phyloP scores from a whole-genome alignment of 768 basidiomycete genomes.

The Sarcomyxa edulis region DNA sequence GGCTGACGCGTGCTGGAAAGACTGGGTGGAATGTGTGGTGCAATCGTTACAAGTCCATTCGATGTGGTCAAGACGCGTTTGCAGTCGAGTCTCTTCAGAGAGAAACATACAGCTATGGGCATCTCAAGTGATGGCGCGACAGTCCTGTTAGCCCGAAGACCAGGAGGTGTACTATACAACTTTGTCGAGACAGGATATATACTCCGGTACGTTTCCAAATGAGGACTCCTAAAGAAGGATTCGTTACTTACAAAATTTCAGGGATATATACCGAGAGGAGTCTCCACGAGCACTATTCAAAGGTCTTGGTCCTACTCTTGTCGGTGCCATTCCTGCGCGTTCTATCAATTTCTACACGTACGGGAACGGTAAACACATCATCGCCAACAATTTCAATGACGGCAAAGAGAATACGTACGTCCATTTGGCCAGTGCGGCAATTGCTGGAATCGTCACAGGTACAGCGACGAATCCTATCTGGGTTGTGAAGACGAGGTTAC shows the following conservation, averaged over 20 bases:
- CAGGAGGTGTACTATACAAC: slow-evolving; percentile 71
- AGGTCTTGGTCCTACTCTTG: slow-evolving; percentile 89
- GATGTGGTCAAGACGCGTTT: slow-evolving; percentile 98
- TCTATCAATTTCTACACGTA: slow-evolving; percentile 99
- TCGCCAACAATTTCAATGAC: slow-evolving; percentile 77
- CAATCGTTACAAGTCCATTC: slow-evolving; percentile 93
- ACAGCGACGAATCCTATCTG: slow-evolving; percentile 97
- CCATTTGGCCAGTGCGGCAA: slow-evolving; percentile 80
- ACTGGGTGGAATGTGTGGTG: slow-evolving; percentile 95
- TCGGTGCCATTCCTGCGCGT: slow-evolving; percentile 92
- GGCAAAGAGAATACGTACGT: slow-evolving; percentile 80
- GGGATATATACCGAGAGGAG: slow-evolving; percentile 86
- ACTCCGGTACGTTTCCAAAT: slow-evolving; percentile 53
- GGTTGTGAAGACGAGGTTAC: slow-evolving; percentile 97
- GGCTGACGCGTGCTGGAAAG: too few relatives aligned
- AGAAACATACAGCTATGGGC: slow-evolving; percentile 32
- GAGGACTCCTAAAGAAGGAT: not conserved
- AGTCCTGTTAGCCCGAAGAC: slow-evolving; percentile 32
- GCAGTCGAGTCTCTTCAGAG: slow-evolving; percentile 80
- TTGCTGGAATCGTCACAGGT: slow-evolving; percentile 83
- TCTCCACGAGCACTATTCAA: slow-evolving; percentile 88
- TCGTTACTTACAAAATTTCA: too few relatives aligned
- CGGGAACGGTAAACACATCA: slow-evolving; percentile 91
- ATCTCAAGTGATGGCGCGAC: slow-evolving; percentile 32
- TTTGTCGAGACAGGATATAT: slow-evolving; percentile 95